Percentiles rank a stretch among this genome's conserved stretches.
Evolutionary conservation across 306 rosid species (phyloP).

Genomic region (Luffa acutangula): DNA sequence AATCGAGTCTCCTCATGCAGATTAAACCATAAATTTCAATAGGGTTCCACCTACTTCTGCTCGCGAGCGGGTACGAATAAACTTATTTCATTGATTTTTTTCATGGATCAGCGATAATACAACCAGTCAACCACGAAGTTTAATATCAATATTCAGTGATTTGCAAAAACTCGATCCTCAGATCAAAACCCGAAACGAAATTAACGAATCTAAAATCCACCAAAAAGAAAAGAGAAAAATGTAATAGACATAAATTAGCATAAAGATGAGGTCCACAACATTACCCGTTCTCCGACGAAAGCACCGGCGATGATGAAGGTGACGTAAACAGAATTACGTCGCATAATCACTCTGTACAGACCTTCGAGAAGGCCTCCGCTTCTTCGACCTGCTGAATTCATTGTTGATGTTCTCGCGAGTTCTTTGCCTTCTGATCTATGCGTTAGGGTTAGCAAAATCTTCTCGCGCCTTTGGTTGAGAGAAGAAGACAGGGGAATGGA

Average conservation of each 20-base stretch:
- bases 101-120: neutral
- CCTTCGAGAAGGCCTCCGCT: conserved; percentile 66
- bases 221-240: conserved; percentile 21
- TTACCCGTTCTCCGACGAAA: conserved; percentile 84
- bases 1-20: neutral
- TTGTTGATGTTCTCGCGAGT: conserved; percentile 14
- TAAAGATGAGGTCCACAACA: conserved; percentile 8
- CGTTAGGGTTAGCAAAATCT: conserved; percentile 15
- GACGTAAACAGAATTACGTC: conserved; percentile 91
- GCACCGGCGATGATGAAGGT: conserved; percentile 94
- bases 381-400: conserved; percentile 54
- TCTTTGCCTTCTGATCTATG: conserved; percentile 16
- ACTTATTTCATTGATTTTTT: neutral
- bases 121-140: neutral
- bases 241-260: conserved; percentile 13
- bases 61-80: neutral
- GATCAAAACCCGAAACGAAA: conserved; percentile 17
- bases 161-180: neutral
- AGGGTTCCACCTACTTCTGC: neutral
- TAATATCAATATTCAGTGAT: neutral
- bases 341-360: conserved; percentile 81
- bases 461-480: neutral
- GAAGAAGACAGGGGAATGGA: neutral
- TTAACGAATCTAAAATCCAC: conserved; percentile 68
- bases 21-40: neutral